A percentile compares a stretch with the other conserved stretches of the same genome.
Conservation (phyloP, 257 asterid genomes). For the Solanum pimpinellifolium region DNA sequence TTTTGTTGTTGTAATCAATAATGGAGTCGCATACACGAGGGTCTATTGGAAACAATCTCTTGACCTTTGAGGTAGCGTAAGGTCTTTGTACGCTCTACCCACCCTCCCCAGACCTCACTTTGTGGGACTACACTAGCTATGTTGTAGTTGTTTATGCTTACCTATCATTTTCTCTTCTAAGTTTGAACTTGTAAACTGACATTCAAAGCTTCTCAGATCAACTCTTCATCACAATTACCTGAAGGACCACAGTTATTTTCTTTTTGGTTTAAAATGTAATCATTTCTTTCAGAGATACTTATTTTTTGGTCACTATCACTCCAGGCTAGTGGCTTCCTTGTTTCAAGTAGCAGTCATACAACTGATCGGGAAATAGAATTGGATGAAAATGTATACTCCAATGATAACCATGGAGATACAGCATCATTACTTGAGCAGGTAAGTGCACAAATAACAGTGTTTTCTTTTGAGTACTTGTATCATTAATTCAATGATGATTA, state of each 20-base stretch:
- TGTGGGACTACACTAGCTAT: not conserved
- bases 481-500: not conserved
- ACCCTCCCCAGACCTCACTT: not conserved
- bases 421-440: slow-evolving; percentile 83
- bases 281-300: not conserved
- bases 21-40: not conserved
- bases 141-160: not conserved
- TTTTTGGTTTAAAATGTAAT: not conserved
- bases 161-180: not conserved
- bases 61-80: not conserved
- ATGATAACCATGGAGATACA: slow-evolving; percentile 37
- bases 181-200: not conserved
- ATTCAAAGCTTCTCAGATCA: not conserved
- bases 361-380: slow-evolving; percentile 64
- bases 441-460: not conserved
- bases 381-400: slow-evolving; percentile 50
- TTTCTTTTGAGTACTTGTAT: not conserved
- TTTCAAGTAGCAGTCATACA: slow-evolving; percentile 51
- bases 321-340: slow-evolving; percentile 87
- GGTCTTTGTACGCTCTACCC: not conserved
- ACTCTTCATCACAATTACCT: not conserved
- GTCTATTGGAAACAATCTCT: not conserved
- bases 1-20: not conserved
- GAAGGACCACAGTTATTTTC: not conserved
- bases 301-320: not conserved